Evolutionary conservation across 2,329 filamentous ascomycete species (phyloP), one percentile per base, ranked within the genome.

Genomic region (Exophiala dermatitidis): DNA sequence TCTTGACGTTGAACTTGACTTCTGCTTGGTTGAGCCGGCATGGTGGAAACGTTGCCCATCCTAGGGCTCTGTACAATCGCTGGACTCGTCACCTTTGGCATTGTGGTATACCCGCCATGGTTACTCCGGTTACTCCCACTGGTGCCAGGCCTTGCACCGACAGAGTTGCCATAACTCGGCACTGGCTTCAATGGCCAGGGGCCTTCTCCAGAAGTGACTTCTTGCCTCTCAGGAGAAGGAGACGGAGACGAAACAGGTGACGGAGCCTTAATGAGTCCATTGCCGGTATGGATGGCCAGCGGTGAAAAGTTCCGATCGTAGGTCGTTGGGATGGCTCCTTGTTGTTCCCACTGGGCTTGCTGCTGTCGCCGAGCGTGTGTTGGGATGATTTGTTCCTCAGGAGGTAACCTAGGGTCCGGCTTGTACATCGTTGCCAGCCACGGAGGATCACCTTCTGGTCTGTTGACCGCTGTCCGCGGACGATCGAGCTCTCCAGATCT

Each of bases 361-460:
- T 93, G 88, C 69, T 97, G 78, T 52, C 88, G 81, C 64, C 86
- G 89, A 8, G 93, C 93, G 58, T 97, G 90, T 0, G 93, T 97
- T 0, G 93, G 93, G 7, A 98, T 81, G 49, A 98, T 83, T 67
- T 98, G 93, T 69, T 98, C 88, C 58, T 98, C 93, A 0, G 90
- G 93, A 4, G 93, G 93, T 33, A 98, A 76, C 56, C 90, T 85
- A 31, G 93, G 93, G 67, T 98, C 93, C 0, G 93, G 93, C 66
- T 94, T 95, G 71, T 96, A 98, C 71, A 95, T 89, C 26, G 86
- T 88, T 43, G 93, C 81, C 71, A 97, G 81, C 93, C 93, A 98
- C 48, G 93, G 93, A 6, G 93, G 90, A 50, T 97, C 91, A 19
- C 93, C 93, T 74, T 97, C 93, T 0, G 90, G 90, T 40, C 84